phyloP scores from a whole-genome alignment of 192 early-diverging fungal species.

The Entophlyctis luteolus region DNA sequence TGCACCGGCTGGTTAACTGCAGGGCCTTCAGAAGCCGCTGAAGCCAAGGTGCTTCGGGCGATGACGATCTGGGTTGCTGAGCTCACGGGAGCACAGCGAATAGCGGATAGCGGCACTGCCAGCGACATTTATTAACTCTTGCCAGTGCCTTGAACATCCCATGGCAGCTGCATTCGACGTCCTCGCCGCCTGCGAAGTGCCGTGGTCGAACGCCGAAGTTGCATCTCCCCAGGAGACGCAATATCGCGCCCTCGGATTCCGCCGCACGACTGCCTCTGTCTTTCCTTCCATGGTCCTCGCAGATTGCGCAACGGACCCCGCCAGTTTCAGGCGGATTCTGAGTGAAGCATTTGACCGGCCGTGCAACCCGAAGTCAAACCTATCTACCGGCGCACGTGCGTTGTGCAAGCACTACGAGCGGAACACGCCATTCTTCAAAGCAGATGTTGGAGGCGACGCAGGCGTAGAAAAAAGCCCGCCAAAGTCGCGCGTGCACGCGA shows the following conservation, averaged over 20 bases:
- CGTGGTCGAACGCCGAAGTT: background rate
- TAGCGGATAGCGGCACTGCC: too few species aligned
- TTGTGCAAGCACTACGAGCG: conserved; percentile 18
- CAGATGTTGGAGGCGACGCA: background rate
- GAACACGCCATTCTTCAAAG: background rate
- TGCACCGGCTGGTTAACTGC: too few species aligned
- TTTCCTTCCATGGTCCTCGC: background rate
- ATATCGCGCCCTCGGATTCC: background rate
- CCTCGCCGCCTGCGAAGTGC: background rate
- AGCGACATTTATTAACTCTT: too few species aligned
- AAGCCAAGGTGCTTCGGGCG: too few species aligned
- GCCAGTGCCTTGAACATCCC: too few species aligned
- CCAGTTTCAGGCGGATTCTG: background rate
- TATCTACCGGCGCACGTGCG: conserved; percentile 12
- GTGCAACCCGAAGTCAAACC: background rate
- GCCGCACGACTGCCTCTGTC: conserved; percentile 3
- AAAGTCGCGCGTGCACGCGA: background rate
- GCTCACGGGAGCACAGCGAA: too few species aligned
- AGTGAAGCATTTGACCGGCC: background rate
- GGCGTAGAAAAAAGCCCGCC: background rate
- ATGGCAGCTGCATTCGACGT: too few species aligned
- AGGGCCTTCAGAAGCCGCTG: too few species aligned
- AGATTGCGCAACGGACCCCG: background rate
- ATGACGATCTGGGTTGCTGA: too few species aligned
- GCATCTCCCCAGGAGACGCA: background rate